Evolutionary conservation across 257 asterid genomes (phyloP).

Genomic region (Striga asiatica): DNA sequence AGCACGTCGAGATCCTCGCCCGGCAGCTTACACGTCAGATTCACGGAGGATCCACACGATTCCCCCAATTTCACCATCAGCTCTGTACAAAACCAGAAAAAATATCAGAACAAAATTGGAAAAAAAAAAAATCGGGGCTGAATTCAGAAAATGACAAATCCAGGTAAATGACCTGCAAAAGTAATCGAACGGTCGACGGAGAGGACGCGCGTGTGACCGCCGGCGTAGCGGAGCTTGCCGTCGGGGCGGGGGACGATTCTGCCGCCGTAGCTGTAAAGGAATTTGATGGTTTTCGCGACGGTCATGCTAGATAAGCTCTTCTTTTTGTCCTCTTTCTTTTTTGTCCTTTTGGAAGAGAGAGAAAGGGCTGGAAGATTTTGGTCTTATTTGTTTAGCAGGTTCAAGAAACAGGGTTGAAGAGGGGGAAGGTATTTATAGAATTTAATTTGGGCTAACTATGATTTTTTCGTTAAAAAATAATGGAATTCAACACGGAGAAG

Average conservation of each 20-base stretch:
- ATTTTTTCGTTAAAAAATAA: neutral
- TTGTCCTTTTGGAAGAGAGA: slow-evolving; percentile 3
- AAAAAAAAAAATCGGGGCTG: neutral
- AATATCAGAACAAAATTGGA: neutral
- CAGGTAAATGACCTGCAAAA: slow-evolving; percentile 22
- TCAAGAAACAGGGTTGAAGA: slow-evolving; percentile 18
- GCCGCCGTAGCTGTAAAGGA: slow-evolving; percentile 81
- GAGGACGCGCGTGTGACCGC: slow-evolving; percentile 73
- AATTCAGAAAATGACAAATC: neutral
- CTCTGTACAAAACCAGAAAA: slow-evolving; percentile 22
- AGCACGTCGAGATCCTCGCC: slow-evolving; percentile 68
- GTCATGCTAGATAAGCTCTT: slow-evolving; percentile 21
- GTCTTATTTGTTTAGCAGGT: slow-evolving; percentile 8
- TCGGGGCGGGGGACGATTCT: slow-evolving; percentile 59
- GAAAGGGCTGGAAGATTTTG: neutral
- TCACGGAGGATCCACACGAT: slow-evolving; percentile 52
- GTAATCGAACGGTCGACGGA: slow-evolving; percentile 40
- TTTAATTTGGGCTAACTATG: too few species aligned
- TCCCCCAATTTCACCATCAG: slow-evolving; percentile 71
- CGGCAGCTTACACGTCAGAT: slow-evolving; percentile 65
- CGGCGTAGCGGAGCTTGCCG: slow-evolving; percentile 68
- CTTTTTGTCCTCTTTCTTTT: neutral
- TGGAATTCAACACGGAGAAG: slow-evolving; percentile 24
- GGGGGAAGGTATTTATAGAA: slow-evolving; percentile 25
- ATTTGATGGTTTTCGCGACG: slow-evolving; percentile 30